Evolutionary conservation across 73 alveolate species (phyloP).

Genomic region (Paraurostyla sp.): DNA sequence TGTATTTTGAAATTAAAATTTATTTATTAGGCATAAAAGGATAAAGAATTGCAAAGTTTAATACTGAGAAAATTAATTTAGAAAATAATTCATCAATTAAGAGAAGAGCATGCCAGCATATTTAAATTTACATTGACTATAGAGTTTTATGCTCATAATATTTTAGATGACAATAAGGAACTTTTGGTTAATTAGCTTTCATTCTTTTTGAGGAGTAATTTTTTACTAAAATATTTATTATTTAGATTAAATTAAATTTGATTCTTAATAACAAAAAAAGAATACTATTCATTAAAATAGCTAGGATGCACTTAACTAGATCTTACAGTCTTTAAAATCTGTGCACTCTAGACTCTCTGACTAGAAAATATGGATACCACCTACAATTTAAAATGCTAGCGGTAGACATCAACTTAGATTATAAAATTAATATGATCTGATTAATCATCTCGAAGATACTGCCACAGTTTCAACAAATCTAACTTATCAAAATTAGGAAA

Average conservation of each 20-base stretch:
- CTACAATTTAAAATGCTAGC: not conserved
- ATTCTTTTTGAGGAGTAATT: not conserved
- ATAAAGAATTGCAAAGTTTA: conserved; percentile 1
- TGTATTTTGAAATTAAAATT: not conserved
- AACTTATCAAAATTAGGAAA: too few species aligned
- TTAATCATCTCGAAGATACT: not conserved
- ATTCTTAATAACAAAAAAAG: not conserved
- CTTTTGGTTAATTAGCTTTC: not conserved
- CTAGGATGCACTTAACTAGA: too few species aligned
- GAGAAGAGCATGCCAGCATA: not conserved
- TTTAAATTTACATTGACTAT: not conserved
- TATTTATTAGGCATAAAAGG: not conserved
- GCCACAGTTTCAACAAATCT: not conserved
- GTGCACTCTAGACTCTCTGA: not conserved
- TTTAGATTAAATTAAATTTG: not conserved
- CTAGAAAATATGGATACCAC: not conserved
- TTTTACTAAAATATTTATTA: not conserved
- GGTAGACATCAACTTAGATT: not conserved
- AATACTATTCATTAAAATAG: not conserved
- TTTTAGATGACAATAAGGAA: not conserved
- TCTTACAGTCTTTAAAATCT: not conserved
- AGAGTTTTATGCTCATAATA: not conserved
- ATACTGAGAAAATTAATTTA: not conserved
- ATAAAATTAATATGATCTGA: not conserved
- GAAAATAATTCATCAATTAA: not conserved